Conservation (phyloP, 768 basidiomycete species). For the Agrocybe praecox region DNA sequence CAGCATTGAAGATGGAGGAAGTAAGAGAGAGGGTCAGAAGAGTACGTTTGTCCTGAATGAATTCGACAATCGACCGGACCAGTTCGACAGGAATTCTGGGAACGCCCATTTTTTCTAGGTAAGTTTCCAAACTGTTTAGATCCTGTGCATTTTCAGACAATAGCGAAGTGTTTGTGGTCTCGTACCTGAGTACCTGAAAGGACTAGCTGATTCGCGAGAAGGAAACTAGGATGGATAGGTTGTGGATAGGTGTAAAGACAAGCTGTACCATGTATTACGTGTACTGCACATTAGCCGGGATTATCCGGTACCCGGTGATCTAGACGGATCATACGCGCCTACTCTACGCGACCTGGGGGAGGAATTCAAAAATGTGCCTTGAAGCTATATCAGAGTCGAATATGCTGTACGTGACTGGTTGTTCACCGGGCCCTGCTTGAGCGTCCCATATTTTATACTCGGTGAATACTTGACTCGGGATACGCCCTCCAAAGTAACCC, state of each 20-base stretch:
- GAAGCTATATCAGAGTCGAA: background rate
- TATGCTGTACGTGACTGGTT: background rate
- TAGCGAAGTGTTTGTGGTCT: no score
- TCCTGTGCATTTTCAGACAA: no score
- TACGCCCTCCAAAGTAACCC: background rate
- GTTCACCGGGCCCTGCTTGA: background rate
- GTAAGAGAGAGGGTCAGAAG: background rate
- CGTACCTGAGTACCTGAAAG: no score
- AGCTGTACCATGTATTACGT: no score
- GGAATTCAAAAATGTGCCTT: background rate
- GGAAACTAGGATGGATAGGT: no score
- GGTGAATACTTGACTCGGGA: background rate
- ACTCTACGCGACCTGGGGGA: no score
- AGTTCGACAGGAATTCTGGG: constrained; percentile 5
- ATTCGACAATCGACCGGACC: constrained; percentile 1
- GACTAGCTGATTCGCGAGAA: no score
- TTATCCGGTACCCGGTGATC: no score
- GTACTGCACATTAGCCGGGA: no score
- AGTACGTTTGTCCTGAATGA: background rate
- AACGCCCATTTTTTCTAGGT: constrained; percentile 1
- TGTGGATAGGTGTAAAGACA: no score
- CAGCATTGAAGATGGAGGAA: background rate
- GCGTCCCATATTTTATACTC: background rate
- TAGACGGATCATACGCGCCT: no score
- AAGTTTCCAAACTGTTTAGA: no score